Conservation (phyloP, 306 rosid genomes). For the Fragaria ananassa region DNA sequence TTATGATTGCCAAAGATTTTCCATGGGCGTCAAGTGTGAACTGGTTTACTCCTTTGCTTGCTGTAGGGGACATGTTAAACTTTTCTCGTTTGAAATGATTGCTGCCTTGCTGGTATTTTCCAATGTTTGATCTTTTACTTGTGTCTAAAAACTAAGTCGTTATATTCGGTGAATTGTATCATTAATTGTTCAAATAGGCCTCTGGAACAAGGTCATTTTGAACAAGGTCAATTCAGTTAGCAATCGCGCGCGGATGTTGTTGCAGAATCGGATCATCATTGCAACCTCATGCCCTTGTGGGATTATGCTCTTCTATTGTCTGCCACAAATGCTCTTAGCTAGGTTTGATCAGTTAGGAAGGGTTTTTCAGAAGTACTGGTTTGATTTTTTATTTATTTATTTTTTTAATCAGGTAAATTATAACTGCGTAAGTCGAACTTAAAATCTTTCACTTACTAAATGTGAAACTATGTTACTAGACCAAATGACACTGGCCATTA, state of each 20-base stretch:
- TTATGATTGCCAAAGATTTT: not conserved
- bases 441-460: too few species aligned
- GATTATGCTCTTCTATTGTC: not conserved
- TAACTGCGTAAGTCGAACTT: too few species aligned
- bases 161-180: not conserved
- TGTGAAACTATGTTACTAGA: too few species aligned
- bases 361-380: too few species aligned
- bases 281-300: not conserved
- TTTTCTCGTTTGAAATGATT: not conserved
- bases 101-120: too few species aligned
- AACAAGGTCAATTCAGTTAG: not conserved
- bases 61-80: not conserved
- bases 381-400: too few species aligned
- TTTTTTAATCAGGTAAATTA: too few species aligned
- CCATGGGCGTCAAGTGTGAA: not conserved
- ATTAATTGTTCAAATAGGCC: too few species aligned
- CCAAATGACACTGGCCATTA: too few species aligned
- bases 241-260: not conserved
- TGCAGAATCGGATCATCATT: not conserved
- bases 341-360: too few species aligned
- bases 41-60: not conserved
- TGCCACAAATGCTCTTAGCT: too few species aligned
- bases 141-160: not conserved
- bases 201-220: not conserved
- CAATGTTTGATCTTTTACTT: too few species aligned